phyloP scores from a whole-genome alignment of 441 rosid species.

The Arabidopsis hybrid region DNA sequence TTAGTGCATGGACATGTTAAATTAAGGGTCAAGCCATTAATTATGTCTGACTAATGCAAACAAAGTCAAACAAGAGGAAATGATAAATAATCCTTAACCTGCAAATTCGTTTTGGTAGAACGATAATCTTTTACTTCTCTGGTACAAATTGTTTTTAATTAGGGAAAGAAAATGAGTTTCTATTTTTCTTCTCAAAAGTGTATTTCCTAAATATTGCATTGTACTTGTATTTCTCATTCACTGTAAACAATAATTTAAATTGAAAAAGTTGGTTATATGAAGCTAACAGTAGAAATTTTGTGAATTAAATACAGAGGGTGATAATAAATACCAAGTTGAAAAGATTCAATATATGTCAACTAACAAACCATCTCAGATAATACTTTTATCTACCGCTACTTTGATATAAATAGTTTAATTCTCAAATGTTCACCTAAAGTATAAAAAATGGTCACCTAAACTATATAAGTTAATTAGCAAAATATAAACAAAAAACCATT shows the following conservation, averaged over 20 bases:
- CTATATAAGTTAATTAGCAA: background rate
- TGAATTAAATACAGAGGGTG: slow-evolving; percentile 17
- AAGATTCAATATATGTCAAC: slow-evolving; percentile 33
- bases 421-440: background rate
- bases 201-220: background rate
- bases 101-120: slow-evolving; percentile 4
- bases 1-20: slow-evolving; percentile 39
- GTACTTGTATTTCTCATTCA: background rate
- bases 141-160: background rate
- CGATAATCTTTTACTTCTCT: background rate
- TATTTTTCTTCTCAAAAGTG: too few relatives aligned
- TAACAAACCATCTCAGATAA: slow-evolving; percentile 26
- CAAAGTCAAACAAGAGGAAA: slow-evolving; percentile 32
- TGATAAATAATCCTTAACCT: slow-evolving; percentile 2
- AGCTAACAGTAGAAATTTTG: background rate
- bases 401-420: slow-evolving; percentile 3
- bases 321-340: slow-evolving; percentile 32
- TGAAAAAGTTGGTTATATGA: slow-evolving; percentile 5
- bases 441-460: too few relatives aligned
- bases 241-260: background rate
- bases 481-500: background rate
- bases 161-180: background rate
- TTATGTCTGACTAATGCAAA: slow-evolving; percentile 33
- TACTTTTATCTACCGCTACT: background rate
- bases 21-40: slow-evolving; percentile 24